Evolutionary conservation across 208 protist species (phyloP), one percentile per base, ranked within the genome.

Genomic region (Entamoeba invadens): DNA sequence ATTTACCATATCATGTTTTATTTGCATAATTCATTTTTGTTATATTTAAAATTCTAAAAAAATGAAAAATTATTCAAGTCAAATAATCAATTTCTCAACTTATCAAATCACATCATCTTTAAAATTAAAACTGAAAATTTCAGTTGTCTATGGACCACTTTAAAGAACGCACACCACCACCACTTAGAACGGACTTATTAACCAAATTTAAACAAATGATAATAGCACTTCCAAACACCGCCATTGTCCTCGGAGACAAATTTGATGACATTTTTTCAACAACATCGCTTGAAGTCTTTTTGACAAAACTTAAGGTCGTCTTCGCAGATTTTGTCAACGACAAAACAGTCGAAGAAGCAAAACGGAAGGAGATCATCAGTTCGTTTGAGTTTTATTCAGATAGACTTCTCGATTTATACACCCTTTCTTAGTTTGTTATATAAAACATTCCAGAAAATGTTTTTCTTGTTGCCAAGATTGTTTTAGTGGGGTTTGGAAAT

Each of bases 161-260:
- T 77, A 77, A 77, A 77, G 18, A 31, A 14, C 57, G 35, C 18
- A 77, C 57, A 38, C 57, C 57, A 77, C 57, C 57, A 38, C 57
- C 57, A 38, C 16, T 77, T 38, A 77, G 57, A 77, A 77, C 57
- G 21, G 57, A 77, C 16, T 77, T 77, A 77, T 31, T 77, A n/a
- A 77, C 57, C 21, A 77, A 77, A 77, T 77, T 77, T 77, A 77
- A 77, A 77, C 57, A 77, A 77, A 77, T 77, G 57, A 77, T 77
- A 38, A 77, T 77, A 38, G 57, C 57, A 31, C 35, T 77, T 38
- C 57, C 57, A 4, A 77, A 77, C 35, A 77, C 57, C 6, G 21
- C 57, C 21, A 3, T 3, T 31, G 57, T 77, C 35, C 35, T 77
- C 6, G 57, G 57, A 21, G 57, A 77, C 6, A 14, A 31, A 38